A percentile compares a stretch with the other conserved stretches of the same genome.
These are phyloP conservation scores for Globisporangium carolinianum DNA, from an alignment of 352 stramenopile genomes.

Conservation along the genomic window DNA sequence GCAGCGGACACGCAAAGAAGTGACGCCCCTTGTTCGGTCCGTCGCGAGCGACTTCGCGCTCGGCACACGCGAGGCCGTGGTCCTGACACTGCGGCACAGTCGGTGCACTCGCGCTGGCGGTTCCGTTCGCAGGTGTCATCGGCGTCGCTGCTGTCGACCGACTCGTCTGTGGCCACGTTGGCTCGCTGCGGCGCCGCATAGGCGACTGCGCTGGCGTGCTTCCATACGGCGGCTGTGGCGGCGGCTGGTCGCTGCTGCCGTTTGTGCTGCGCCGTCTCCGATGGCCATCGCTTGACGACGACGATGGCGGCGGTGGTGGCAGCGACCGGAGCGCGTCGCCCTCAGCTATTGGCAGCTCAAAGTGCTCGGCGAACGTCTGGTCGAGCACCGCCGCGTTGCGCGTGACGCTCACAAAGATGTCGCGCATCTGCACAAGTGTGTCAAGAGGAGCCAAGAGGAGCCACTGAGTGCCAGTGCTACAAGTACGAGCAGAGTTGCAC, in stretches of 20 bases:
- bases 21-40: constrained; percentile 87
- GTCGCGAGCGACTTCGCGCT: constrained; percentile 52
- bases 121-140: neutral
- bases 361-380: constrained; percentile 89
- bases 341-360: constrained; percentile 39
- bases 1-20: constrained; percentile 88
- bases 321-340: neutral
- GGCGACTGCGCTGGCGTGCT: neutral
- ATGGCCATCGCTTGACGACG: neutral
- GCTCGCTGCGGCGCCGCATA: neutral
- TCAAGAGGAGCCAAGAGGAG: no score
- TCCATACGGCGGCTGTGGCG: neutral
- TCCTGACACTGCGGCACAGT: constrained; percentile 32
- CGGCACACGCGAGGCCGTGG: constrained; percentile 38
- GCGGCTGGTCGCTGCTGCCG: constrained; percentile 7
- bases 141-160: neutral
- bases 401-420: constrained; percentile 63
- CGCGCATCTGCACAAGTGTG: constrained; percentile 44
- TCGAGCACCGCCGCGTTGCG: constrained; percentile 84
- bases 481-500: no score
- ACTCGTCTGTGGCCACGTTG: neutral
- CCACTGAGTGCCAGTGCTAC: no score
- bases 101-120: neutral
- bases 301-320: neutral
- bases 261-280: neutral